Conservation (phyloP, 2,329 filamentous ascomycete species). For the Cladophialophora yegresii region DNA sequence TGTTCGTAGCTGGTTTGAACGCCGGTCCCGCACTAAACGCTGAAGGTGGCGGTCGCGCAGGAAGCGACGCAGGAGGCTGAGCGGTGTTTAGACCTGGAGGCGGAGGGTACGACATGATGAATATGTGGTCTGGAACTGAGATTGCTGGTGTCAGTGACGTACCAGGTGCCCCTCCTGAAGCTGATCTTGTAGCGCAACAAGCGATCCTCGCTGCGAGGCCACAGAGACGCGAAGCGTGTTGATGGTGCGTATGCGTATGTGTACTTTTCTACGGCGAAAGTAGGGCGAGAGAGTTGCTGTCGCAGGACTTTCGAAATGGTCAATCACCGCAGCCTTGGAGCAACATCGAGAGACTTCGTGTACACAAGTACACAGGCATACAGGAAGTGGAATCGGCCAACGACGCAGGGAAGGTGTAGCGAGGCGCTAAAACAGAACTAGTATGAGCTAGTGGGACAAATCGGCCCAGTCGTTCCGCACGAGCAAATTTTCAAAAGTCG, state of each 20-base stretch:
- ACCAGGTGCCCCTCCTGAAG: slow-evolving; percentile 25
- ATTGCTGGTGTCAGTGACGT: slow-evolving; percentile 29
- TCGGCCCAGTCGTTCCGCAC: background rate
- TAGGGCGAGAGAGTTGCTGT: background rate
- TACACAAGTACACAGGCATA: background rate
- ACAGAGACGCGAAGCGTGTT: background rate
- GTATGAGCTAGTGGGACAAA: background rate
- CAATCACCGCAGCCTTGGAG: background rate
- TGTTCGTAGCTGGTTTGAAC: slow-evolving; percentile 54
- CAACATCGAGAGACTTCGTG: background rate
- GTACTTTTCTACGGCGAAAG: background rate
- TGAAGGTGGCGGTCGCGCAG: slow-evolving; percentile 72
- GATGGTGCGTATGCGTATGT: background rate
- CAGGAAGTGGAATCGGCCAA: background rate
- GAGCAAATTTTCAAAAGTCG: background rate
- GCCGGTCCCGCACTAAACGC: slow-evolving; percentile 43
- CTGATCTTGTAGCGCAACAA: slow-evolving; percentile 3
- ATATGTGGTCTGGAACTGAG: slow-evolving; percentile 44
- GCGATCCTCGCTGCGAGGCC: background rate
- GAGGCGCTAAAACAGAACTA: background rate
- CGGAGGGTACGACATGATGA: slow-evolving; percentile 79
- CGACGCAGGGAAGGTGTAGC: background rate
- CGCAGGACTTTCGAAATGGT: background rate
- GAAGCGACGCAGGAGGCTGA: slow-evolving; percentile 63
- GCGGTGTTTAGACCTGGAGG: slow-evolving; percentile 69